Base-by-base conservation (phyloP, 257 asterid genomes). In the Solanum habrochaites region DNA sequence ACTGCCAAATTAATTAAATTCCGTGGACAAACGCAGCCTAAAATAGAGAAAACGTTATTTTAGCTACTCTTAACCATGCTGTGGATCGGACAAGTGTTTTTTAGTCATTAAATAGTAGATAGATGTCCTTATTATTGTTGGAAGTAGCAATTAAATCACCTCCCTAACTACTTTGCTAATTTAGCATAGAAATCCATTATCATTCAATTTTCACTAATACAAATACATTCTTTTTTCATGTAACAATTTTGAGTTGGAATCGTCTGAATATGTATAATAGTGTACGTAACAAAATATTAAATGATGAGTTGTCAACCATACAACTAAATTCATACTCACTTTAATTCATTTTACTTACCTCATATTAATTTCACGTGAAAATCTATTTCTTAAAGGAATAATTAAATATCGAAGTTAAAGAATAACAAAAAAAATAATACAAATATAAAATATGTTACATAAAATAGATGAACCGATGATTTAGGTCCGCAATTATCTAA, bases 381-480 rank as follows among this genome's bases (percentile, higher is more conserved):
- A 15, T 49, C 60, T 6, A 0, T 6, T 4, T 52, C 60, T 16
- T 52, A 49, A 15, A 42, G 1, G 0, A 10, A 42, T 16, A 52
- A 7, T 7, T 56, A 10, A 7, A 18, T 1, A 4, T 18, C 1
- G 0, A 0, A 56, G n/a, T n/a, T n/a, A n/a, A n/a, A n/a, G n/a
- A n/a, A n/a, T n/a, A n/a, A n/a, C n/a, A 18, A 56, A 56, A 56
- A 16, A 10, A 18, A 56, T 4, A n/a, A 6, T 1, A 4, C 0
- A 56, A 56, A 56, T 18, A 56, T 6, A 20, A 58, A 58, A 58
- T 58, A 58, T 0, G 3, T 49, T 49, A 49, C 0, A 49, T 0
- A 69, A 69, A 14, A 3, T 69, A 69, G 6, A 67, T 67, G 3
- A 5, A 6, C 5, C 6, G 3, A 67, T 14, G 0, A 29, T 29